These are phyloP conservation scores for Mariannaea elegans DNA, from an alignment of 2,329 filamentous ascomycete genomes.

Conservation along the genomic window DNA sequence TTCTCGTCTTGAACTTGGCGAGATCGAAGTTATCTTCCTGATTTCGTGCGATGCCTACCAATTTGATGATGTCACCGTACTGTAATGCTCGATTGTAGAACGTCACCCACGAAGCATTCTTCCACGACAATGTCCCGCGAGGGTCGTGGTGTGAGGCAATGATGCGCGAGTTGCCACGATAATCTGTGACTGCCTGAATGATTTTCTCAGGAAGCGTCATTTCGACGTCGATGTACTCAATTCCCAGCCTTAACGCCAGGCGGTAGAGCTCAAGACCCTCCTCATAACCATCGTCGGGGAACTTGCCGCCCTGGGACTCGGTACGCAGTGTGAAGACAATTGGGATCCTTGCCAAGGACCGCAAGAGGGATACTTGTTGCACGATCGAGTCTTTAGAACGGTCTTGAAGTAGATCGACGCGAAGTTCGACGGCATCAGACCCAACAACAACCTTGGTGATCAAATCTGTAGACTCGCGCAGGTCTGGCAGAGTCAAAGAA, in stretches of 20 bases:
- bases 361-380: constrained; percentile 81
- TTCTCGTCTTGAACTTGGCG: constrained; percentile 80
- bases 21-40: constrained; percentile 90
- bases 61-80: constrained; percentile 92
- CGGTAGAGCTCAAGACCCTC: constrained; percentile 79
- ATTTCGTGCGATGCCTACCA: constrained; percentile 80
- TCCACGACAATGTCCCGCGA: constrained; percentile 81
- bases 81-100: constrained; percentile 91
- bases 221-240: constrained; percentile 94
- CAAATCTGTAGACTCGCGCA: constrained; percentile 69
- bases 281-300: constrained; percentile 79
- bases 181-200: constrained; percentile 72
- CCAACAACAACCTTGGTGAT: constrained; percentile 81
- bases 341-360: constrained; percentile 76
- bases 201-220: constrained; percentile 84
- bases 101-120: constrained; percentile 89
- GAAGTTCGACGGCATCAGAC: constrained; percentile 90
- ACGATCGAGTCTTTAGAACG: constrained; percentile 79
- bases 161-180: constrained; percentile 78
- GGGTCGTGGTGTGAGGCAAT: constrained; percentile 98
- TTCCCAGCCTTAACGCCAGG: constrained; percentile 81
- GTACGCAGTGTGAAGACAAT: constrained; percentile 94
- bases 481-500: constrained; percentile 82
- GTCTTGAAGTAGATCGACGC: constrained; percentile 89
- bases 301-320: constrained; percentile 84